phyloP scores from a whole-genome alignment of 129 eudicot species.

The Rutidosis leptorrhynchoides region DNA sequence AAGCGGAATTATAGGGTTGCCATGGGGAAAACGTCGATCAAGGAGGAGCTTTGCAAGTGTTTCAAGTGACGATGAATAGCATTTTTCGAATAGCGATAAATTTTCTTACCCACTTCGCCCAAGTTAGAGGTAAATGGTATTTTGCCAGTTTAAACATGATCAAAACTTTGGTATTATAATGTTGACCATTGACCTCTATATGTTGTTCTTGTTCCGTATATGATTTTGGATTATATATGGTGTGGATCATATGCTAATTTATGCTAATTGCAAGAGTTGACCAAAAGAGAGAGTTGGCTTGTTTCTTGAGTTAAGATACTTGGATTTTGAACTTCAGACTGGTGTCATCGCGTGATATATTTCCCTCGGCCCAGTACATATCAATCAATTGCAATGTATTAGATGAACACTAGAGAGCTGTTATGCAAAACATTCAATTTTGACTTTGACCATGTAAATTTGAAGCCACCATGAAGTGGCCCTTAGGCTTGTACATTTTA shows the following conservation, averaged over 20 bases:
- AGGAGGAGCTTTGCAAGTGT: slow-evolving; percentile 40
- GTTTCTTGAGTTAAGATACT: slow-evolving; percentile 16
- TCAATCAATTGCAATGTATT: slow-evolving; percentile 22
- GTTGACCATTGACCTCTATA: not conserved
- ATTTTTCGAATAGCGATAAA: not conserved
- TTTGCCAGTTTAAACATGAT: slow-evolving; percentile 1
- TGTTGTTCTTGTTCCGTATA: slow-evolving; percentile 36
- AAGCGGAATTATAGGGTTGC: slow-evolving; percentile 37
- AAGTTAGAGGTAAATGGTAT: slow-evolving; percentile 14
- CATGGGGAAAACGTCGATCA: slow-evolving; percentile 35
- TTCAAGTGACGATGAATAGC: slow-evolving; percentile 41
- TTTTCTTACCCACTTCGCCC: slow-evolving; percentile 15
- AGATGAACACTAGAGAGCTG: slow-evolving; percentile 20
- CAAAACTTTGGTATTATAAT: not conserved
- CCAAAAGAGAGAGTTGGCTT: slow-evolving; percentile 23
- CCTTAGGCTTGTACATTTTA: slow-evolving; percentile 9
- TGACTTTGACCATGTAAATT: slow-evolving; percentile 27
- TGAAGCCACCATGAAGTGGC: slow-evolving; percentile 23
- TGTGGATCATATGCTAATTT: slow-evolving; percentile 61
- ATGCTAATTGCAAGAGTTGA: slow-evolving; percentile 15
- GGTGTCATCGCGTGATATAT: slow-evolving; percentile 28
- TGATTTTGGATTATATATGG: slow-evolving; percentile 65
- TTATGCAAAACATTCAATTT: slow-evolving; percentile 14
- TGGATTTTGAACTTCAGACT: slow-evolving; percentile 15
- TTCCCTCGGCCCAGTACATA: slow-evolving; percentile 24